Evolutionary conservation across 805 yeast species (phyloP).

Genomic region (Kluyveromyces nonfermentans): DNA sequence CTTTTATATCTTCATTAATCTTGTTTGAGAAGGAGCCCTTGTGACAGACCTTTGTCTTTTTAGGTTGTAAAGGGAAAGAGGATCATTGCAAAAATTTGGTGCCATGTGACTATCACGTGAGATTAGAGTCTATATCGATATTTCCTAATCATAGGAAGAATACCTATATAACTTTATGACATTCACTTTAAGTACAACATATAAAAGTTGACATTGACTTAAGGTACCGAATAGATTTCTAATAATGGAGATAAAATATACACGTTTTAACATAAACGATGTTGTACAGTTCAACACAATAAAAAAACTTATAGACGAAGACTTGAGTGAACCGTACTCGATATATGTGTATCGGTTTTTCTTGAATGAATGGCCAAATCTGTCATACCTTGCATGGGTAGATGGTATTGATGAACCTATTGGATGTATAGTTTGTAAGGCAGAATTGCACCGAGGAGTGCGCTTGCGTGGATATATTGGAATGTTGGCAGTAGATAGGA

Average conservation of each 20-base stretch:
- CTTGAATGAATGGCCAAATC: constrained; percentile 81
- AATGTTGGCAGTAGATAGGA: constrained; percentile 78
- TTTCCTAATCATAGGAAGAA: too few species aligned
- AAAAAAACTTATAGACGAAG: constrained; percentile 51
- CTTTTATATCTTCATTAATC: not conserved
- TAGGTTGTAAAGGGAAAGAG: not conserved
- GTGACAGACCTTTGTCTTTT: not conserved
- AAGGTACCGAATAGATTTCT: not conserved
- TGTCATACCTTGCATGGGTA: constrained; percentile 54
- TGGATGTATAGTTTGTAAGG: constrained; percentile 82
- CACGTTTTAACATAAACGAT: constrained; percentile 20
- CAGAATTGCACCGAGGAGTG: constrained; percentile 58
- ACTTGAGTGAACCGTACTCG: constrained; percentile 90
- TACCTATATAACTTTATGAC: too few species aligned
- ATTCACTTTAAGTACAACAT: not conserved
- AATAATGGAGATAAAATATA: constrained; percentile 9
- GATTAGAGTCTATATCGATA: too few species aligned
- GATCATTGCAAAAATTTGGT: too few species aligned
- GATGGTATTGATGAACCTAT: constrained; percentile 33
- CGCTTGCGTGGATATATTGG: constrained; percentile 88
- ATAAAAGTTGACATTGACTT: too few species aligned
- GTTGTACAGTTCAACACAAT: constrained; percentile 37
- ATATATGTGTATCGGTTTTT: constrained; percentile 88
- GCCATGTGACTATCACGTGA: too few species aligned
- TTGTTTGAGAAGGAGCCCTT: not conserved